Conservation (phyloP, 768 basidiomycete genomes). For the Podaxis sp. region DNA sequence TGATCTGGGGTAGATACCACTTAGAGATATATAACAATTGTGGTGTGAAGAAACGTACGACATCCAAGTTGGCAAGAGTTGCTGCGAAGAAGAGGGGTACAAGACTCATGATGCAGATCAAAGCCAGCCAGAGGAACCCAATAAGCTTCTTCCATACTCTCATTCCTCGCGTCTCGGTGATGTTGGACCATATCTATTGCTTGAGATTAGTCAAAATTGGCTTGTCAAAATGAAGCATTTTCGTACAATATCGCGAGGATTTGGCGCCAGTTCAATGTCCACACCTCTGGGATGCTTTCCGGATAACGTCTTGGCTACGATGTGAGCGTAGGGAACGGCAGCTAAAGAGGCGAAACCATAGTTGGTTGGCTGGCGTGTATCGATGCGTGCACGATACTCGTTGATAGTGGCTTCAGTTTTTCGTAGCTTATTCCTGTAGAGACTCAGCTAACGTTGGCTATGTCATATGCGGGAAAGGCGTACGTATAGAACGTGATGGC, state of each 20-base stretch:
- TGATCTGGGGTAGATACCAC: constrained; percentile 33
- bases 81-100: constrained; percentile 81
- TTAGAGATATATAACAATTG: neutral
- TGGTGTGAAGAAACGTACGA: constrained; percentile 39
- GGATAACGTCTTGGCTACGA: constrained; percentile 58
- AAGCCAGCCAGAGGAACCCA: constrained; percentile 63
- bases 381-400: constrained; percentile 58
- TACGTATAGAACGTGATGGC: constrained; percentile 47
- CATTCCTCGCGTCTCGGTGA: constrained; percentile 53
- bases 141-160: constrained; percentile 47
- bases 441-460: neutral
- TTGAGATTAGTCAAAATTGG: neutral
- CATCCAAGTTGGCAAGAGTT: constrained; percentile 76
- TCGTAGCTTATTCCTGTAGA: constrained; percentile 27
- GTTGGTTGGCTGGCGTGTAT: constrained; percentile 59
- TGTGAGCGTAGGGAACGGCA: constrained; percentile 70
- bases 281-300: constrained; percentile 63
- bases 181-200: constrained; percentile 72
- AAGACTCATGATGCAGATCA: constrained; percentile 80
- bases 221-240: neutral
- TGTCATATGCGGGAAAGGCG: constrained; percentile 1
- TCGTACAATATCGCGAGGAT: constrained; percentile 42
- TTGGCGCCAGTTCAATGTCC: constrained; percentile 65
- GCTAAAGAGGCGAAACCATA: constrained; percentile 80
- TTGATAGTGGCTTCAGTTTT: constrained; percentile 58